phyloP scores from a whole-genome alignment of 2,329 filamentous ascomycete species.

The Arthrobotrys sphaeroides region DNA sequence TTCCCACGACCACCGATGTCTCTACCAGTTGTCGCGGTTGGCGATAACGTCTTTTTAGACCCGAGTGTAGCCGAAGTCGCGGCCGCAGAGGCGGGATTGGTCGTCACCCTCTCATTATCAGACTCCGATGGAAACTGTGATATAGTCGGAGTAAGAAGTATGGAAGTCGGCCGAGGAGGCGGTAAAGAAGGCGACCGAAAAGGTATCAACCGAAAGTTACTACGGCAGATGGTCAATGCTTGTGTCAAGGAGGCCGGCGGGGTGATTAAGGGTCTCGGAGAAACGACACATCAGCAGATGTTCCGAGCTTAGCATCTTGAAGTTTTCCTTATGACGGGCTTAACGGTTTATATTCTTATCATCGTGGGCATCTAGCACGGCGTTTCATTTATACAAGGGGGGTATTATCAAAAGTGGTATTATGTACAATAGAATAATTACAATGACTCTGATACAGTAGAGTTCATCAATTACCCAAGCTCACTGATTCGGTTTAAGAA shows the following conservation, averaged over 20 bases:
- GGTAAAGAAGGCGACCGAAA: conserved; percentile 48
- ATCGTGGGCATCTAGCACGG: conserved; percentile 38
- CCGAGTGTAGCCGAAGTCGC: conserved; percentile 89
- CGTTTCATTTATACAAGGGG: conserved; percentile 33
- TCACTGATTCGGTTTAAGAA: too few species aligned
- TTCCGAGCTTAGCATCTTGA: conserved; percentile 31
- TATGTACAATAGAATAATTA: conserved; percentile 53
- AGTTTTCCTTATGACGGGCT: neutral
- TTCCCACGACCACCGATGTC: conserved; percentile 79
- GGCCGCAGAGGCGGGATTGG: conserved; percentile 87
- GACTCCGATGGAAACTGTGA: conserved; percentile 39
- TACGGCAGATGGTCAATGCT: conserved; percentile 36
- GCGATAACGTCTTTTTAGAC: conserved; percentile 91
- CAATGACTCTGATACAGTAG: conserved; percentile 33
- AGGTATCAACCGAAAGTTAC: conserved; percentile 37
- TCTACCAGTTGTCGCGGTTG: conserved; percentile 85
- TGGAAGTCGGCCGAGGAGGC: conserved; percentile 49
- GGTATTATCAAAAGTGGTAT: conserved; percentile 46
- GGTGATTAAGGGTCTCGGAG: conserved; percentile 36
- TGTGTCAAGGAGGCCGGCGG: conserved; percentile 36
- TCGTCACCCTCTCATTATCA: conserved; percentile 74
- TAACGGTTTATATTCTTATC: neutral
- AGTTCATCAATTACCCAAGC: neutral
- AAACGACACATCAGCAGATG: conserved; percentile 41
- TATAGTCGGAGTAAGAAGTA: conserved; percentile 44